These are phyloP conservation scores for Eucalyptus caleyi DNA, from an alignment of 345 rosid species.

Conservation along the genomic window DNA sequence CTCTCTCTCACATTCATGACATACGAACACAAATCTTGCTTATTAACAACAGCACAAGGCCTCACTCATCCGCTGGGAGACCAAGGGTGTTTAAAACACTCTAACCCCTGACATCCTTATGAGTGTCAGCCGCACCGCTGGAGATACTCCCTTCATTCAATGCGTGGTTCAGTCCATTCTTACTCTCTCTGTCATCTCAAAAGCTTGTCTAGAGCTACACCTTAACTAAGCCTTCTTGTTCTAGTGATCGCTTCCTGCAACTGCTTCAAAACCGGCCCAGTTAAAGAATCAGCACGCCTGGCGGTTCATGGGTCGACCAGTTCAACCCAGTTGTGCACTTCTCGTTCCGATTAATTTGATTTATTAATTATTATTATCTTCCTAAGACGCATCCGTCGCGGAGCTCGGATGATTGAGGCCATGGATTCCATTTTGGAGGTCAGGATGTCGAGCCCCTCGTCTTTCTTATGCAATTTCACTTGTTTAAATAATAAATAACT, in stretches of 20 bases:
- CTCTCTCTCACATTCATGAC: too few species aligned
- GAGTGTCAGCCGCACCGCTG: not conserved
- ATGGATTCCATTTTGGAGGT: not conserved
- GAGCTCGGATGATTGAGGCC: not conserved
- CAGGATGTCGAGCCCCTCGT: not conserved
- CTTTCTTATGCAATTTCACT: not conserved
- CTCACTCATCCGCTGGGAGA: not conserved
- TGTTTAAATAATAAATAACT: not conserved
- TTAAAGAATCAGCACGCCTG: not conserved
- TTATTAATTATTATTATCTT: not conserved
- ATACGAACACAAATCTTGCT: not conserved
- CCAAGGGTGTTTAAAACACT: not conserved
- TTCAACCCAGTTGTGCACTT: not conserved
- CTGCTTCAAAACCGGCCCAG: not conserved
- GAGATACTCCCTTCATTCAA: not conserved
- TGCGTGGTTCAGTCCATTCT: not conserved
- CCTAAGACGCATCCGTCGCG: not conserved
- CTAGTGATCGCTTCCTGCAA: not conserved
- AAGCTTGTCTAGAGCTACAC: not conserved
- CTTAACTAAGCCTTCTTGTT: not conserved
- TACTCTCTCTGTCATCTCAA: not conserved
- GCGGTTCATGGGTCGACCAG: not conserved
- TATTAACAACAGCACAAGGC: not conserved
- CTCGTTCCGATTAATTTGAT: not conserved
- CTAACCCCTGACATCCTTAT: not conserved